Percentiles rank a stretch among this genome's conserved stretches.
Evolutionary conservation across 371 early-diverging fungal species (phyloP).

Genomic region (Syncephalis plumigaleata): DNA sequence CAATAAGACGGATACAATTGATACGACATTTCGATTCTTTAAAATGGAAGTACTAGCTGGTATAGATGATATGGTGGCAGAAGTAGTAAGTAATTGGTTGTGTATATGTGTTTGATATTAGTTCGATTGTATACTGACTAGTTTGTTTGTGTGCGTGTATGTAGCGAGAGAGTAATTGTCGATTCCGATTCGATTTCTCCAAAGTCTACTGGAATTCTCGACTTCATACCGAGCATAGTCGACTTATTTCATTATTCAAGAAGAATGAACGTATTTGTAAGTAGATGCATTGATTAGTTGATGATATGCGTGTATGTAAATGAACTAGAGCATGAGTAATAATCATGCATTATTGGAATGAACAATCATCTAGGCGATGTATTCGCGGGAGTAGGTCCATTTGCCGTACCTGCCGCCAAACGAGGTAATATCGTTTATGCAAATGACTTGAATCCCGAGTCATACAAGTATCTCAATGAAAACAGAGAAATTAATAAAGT

Average conservation of each 20-base stretch:
- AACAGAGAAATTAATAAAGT: constrained; percentile 80
- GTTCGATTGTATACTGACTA: too few species aligned
- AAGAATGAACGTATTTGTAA: constrained; percentile 57
- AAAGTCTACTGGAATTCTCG: constrained; percentile 99
- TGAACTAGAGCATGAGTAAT: too few species aligned
- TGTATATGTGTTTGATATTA: too few species aligned
- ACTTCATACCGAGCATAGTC: constrained; percentile 87
- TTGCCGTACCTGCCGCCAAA: constrained; percentile 91
- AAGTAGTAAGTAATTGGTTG: constrained; percentile 67
- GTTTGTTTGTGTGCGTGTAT: too few species aligned
- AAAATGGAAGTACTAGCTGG: constrained; percentile 95
- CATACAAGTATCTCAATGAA: constrained; percentile 58
- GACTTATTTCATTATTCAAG: constrained; percentile 64
- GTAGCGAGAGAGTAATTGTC: constrained; percentile 80
- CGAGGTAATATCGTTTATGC: constrained; percentile 77
- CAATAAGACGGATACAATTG: constrained; percentile 88
- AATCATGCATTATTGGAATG: background rate
- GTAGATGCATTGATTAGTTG: too few species aligned
- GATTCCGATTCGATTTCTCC: constrained; percentile 90
- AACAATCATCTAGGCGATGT: constrained; percentile 50
- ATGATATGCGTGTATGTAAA: background rate
- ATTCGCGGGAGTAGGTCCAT: constrained; percentile 98
- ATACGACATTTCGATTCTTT: constrained; percentile 89
- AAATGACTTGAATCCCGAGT: constrained; percentile 94
- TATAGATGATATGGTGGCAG: constrained; percentile 62